phyloP scores from a whole-genome alignment of 1,284 basidiomycete genomes.

The Sphagnurus paluster region DNA sequence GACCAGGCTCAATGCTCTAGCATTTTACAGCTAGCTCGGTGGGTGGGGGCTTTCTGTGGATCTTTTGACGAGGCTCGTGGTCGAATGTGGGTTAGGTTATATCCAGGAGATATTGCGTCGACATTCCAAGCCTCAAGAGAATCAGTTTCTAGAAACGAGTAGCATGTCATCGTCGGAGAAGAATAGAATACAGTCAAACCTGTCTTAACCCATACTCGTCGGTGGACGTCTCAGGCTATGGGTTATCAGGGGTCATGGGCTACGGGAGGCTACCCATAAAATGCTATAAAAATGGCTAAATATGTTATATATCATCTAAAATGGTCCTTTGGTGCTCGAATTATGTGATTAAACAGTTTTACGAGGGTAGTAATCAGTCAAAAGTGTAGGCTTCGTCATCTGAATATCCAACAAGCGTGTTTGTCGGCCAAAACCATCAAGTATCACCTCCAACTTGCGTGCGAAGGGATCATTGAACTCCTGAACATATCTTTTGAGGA shows the following conservation, averaged over 20 bases:
- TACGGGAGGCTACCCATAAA: background rate
- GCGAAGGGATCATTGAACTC: constrained; percentile 23
- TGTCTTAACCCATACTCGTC: background rate
- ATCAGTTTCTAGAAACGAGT: no score
- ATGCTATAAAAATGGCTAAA: background rate
- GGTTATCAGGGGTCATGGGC: background rate
- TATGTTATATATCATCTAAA: background rate
- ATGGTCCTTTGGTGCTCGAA: background rate
- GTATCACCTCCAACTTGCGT: constrained; percentile 22
- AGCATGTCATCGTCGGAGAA: no score
- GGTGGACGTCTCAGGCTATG: background rate
- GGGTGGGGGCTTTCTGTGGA: no score
- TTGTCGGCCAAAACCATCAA: constrained; percentile 22
- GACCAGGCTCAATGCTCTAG: no score
- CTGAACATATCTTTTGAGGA: constrained; percentile 18
- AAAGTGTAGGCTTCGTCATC: constrained; percentile 17
- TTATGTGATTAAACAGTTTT: background rate
- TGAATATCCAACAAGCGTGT: constrained; percentile 18
- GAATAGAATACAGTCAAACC: background rate
- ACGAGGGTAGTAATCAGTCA: constrained; percentile 22
- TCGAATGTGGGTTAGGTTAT: no score
- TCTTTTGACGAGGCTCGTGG: no score
- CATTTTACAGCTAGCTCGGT: no score
- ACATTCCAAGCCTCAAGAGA: no score
- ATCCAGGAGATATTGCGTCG: no score